Conservation (phyloP, 176 grass and related monocot species). For the Phragmites australis region DNA sequence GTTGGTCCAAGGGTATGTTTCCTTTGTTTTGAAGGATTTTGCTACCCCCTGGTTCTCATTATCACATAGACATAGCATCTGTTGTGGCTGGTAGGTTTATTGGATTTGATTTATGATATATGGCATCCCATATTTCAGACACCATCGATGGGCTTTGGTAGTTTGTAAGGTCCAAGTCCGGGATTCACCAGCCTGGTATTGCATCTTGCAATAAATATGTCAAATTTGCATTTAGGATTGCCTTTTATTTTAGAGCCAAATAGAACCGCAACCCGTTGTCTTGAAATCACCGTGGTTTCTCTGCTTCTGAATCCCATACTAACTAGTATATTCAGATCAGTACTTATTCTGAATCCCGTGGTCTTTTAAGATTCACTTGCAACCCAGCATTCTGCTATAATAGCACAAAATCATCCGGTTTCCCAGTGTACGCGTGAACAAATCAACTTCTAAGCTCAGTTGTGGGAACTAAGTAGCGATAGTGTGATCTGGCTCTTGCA, state of each 20-base stretch:
- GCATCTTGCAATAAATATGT: too few species aligned
- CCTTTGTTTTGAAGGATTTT: background rate
- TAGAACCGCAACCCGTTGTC: background rate
- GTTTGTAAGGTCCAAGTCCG: too few species aligned
- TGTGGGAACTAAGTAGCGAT: background rate
- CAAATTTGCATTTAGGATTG: background rate
- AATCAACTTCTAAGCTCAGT: background rate
- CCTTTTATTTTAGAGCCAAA: constrained; percentile 7
- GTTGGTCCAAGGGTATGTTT: constrained; percentile 81
- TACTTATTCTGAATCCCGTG: background rate
- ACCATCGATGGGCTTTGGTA: too few species aligned
- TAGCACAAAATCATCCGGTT: background rate
- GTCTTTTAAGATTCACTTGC: background rate
- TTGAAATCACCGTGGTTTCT: background rate
- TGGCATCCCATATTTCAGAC: too few species aligned
- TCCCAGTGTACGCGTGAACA: background rate
- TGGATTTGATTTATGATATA: too few species aligned
- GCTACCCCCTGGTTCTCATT: background rate
- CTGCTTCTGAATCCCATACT: constrained; percentile 20
- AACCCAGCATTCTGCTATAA: background rate
- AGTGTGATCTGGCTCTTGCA: background rate
- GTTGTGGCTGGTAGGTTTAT: too few species aligned
- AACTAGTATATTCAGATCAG: background rate
- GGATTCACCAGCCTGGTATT: too few species aligned
- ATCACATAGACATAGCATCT: too few species aligned